Percentiles rank a stretch among this genome's conserved stretches.
Evolutionary conservation across 192 early-diverging fungal genomes (phyloP).

Genomic region (Backusella tuberculispora): DNA sequence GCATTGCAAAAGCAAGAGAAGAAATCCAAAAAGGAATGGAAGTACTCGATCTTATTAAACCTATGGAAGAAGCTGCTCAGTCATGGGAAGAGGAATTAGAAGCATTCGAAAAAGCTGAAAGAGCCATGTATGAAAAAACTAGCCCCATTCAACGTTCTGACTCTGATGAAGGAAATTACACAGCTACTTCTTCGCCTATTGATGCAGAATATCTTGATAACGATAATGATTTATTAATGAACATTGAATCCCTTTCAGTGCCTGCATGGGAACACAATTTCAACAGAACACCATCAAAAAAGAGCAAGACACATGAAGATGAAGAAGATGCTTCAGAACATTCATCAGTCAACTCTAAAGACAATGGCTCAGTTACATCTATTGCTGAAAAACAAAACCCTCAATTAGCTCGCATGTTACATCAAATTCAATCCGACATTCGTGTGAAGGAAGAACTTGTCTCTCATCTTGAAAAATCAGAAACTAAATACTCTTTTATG

Average conservation of each 20-base stretch:
- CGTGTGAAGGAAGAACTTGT: constrained; percentile 65
- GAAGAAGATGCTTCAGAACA: constrained; percentile 5
- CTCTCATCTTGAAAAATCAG: constrained; percentile 56
- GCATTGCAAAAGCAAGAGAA: constrained; percentile 39
- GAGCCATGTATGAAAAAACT: background rate
- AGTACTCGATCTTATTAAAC: constrained; percentile 39
- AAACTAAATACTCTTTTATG: constrained; percentile 62
- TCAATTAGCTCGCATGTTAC: constrained; percentile 52
- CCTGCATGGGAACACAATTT: constrained; percentile 32
- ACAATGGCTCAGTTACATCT: background rate
- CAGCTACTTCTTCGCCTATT: constrained; percentile 22
- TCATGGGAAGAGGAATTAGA: constrained; percentile 42
- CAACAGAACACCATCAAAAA: background rate
- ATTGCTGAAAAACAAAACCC: constrained; percentile 31
- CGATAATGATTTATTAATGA: constrained; percentile 22
- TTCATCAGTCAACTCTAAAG: background rate
- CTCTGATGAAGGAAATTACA: constrained; percentile 37
- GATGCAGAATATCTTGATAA: background rate
- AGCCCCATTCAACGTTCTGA: constrained; percentile 21
- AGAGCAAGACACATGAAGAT: background rate
- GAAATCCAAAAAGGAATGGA: constrained; percentile 46
- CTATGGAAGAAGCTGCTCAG: constrained; percentile 30
- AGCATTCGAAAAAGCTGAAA: constrained; percentile 37
- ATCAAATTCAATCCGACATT: constrained; percentile 64
- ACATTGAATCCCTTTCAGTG: constrained; percentile 32